These are phyloP conservation scores for Trichoderma afroharzianum DNA, from an alignment of 2,329 filamentous ascomycete genomes.

Conservation along the genomic window DNA sequence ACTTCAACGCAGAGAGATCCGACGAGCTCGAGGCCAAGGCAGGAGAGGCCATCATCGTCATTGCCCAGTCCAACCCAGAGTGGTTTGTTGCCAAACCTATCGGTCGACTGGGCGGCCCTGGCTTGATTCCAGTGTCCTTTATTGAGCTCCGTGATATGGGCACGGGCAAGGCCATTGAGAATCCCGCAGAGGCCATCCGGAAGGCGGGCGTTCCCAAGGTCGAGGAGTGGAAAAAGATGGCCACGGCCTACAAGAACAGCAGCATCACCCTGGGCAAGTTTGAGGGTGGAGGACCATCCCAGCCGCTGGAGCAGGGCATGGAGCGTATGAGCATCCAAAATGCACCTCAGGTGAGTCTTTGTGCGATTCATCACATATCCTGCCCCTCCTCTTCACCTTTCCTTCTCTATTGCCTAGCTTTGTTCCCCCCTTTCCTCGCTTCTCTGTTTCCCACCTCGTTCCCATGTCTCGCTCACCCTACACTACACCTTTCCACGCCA, in stretches of 20 bases:
- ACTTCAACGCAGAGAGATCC: constrained; percentile 91
- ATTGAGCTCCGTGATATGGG: constrained; percentile 95
- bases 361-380: not conserved
- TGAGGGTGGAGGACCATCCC: constrained; percentile 51
- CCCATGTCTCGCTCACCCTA: not conserved
- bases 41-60: constrained; percentile 95
- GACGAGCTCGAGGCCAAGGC: constrained; percentile 94
- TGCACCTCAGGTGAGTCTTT: constrained; percentile 25
- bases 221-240: constrained; percentile 99
- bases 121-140: constrained; percentile 92
- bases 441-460: not conserved
- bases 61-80: constrained; percentile 95
- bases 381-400: not conserved
- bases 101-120: constrained; percentile 88
- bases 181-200: constrained; percentile 80
- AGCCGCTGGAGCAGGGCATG: constrained; percentile 64
- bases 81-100: constrained; percentile 99
- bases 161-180: constrained; percentile 74
- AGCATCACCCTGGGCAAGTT: constrained; percentile 95
- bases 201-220: constrained; percentile 89
- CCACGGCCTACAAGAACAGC: constrained; percentile 97
- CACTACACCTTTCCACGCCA: not conserved
- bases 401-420: not conserved
- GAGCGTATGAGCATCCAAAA: constrained; percentile 70
- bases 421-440: no score